Percentiles rank a stretch among this genome's conserved stretches.
These are phyloP conservation scores for Zoysia japonica DNA, from an alignment of 176 grass and related monocot species.

Conservation along the genomic window DNA sequence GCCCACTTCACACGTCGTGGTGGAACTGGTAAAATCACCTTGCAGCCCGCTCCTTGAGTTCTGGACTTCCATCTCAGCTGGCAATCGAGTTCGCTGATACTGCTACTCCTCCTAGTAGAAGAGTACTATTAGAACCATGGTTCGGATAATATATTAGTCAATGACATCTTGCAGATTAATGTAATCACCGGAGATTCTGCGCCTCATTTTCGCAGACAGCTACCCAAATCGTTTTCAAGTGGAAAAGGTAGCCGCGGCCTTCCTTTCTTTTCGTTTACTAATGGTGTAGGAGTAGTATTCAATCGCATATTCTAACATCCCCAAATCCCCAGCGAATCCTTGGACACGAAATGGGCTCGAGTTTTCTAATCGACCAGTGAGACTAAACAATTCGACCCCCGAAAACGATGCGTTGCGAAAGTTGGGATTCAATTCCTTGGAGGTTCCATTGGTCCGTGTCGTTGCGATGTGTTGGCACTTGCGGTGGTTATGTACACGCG, in stretches of 20 bases:
- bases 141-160: background rate
- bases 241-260: conserved; percentile 36
- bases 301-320: conserved; percentile 29
- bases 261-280: conserved; percentile 8
- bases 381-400: background rate
- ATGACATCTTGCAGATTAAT: background rate
- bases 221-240: conserved; percentile 37
- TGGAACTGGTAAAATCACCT: background rate
- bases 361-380: background rate
- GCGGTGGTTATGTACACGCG: background rate
- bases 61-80: background rate
- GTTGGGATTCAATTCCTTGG: conserved; percentile 44
- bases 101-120: background rate
- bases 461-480: background rate
- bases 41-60: background rate
- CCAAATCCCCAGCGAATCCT: conserved; percentile 43
- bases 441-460: conserved; percentile 24
- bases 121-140: background rate
- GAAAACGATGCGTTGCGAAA: conserved; percentile 37
- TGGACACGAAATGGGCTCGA: background rate
- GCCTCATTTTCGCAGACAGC: conserved; percentile 19
- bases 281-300: background rate
- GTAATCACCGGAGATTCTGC: conserved; percentile 37
- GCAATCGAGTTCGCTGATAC: no score
- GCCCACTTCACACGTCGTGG: background rate